Evolutionary conservation across 2,329 filamentous ascomycete species (phyloP), one percentile per base, ranked within the genome.

Genomic region (Botryotinia narcissicola): DNA sequence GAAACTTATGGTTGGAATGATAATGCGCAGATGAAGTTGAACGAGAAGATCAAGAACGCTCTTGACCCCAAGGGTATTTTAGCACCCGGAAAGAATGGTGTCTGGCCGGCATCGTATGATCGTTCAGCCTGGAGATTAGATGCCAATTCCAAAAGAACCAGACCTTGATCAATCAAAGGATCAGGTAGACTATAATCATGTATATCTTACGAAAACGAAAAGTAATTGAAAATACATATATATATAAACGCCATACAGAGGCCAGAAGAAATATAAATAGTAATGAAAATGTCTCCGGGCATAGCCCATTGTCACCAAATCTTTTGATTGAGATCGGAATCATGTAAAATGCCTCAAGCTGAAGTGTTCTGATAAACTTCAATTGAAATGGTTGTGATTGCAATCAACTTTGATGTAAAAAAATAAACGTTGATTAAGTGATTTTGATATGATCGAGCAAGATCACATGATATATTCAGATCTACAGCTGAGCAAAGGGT

Each of bases 11-110:
- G 79, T 54, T 85, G 81, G 78, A 83, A 83, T 64, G 79, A 83
- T 66, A 78, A 82, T 73, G 83, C 83, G 4, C 76, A 83, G 76
- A 81, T 83, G 80, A 82, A 80, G 74, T 81, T 86, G 68, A 84
- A 85, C 71, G 82, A 85, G 77, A 80, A 76, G 57, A 81, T 86
- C 73, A 86, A 86, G 78, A 83, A 86, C 78, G 81, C 82, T 1
- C 73, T 86, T 20, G 84, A 86, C 79, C 84, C 84, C 1, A 85
- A 85, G 74, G 84, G 84, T 0, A 85, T 86, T 70, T 75, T 86
- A 66, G 83, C 84, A 10, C 84, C 84, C 3, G 85, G 85, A 0
- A 83, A 84, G 74, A 84, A 83, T 74, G 84, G 84, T 3, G 76
- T 78, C 40, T 77, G 77, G 77, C 76, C 76, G 1, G 72, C 48